Evolutionary conservation across 1,284 basidiomycete species (phyloP).

Genomic region (Austropuccinia psidii): DNA sequence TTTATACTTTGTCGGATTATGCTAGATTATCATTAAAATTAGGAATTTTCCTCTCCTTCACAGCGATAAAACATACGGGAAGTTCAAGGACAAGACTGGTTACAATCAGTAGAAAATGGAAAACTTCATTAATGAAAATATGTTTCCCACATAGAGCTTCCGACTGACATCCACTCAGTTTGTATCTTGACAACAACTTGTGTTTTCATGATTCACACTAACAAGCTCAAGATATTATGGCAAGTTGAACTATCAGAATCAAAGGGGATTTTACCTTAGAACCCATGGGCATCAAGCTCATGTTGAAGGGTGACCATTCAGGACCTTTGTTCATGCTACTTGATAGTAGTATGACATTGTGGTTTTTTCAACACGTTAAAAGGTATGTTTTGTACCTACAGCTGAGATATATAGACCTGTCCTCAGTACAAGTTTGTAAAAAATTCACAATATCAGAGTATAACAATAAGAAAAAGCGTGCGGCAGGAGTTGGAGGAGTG

Average conservation of each 20-base stretch:
- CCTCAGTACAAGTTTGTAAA: no score
- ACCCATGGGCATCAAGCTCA: slow-evolving; percentile 77
- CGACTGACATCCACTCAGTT: slow-evolving; percentile 67
- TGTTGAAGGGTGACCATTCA: slow-evolving; percentile 53
- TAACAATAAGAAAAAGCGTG: background rate
- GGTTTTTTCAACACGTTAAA: slow-evolving; percentile 56
- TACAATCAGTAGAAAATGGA: slow-evolving; percentile 81
- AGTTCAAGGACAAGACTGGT: slow-evolving; percentile 92
- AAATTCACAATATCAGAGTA: slow-evolving; percentile 16
- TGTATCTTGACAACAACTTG: slow-evolving; percentile 70
- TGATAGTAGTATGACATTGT: slow-evolving; percentile 53
- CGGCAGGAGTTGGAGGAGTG: no score
- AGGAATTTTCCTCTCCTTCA: no score
- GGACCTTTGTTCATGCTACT: slow-evolving; percentile 55
- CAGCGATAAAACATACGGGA: slow-evolving; percentile 81
- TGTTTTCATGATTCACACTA: slow-evolving; percentile 77
- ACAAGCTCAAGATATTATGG: slow-evolving; percentile 79
- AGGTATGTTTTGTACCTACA: slow-evolving; percentile 20
- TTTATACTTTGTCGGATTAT: slow-evolving; percentile 44
- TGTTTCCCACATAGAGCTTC: slow-evolving; percentile 80
- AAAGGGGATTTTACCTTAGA: slow-evolving; percentile 78
- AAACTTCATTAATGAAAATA: slow-evolving; percentile 75
- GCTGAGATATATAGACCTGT: no score
- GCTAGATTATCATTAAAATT: no score
- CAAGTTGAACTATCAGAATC: slow-evolving; percentile 84